These are phyloP conservation scores for Trichothecium roseum DNA, from an alignment of 2,329 filamentous ascomycete species.

Conservation along the genomic window DNA sequence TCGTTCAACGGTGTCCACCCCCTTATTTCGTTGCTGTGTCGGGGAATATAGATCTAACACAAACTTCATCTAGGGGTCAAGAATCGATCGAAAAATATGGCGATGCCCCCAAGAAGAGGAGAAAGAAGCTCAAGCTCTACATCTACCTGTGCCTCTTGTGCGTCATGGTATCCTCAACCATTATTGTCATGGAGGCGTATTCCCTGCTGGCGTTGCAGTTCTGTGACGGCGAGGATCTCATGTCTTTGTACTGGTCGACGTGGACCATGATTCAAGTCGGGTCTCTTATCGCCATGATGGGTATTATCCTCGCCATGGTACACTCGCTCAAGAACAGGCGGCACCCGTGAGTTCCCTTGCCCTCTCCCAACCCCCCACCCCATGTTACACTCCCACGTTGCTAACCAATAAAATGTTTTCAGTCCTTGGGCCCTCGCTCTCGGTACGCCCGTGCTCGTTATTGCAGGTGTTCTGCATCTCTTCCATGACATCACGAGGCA, in stretches of 20 bases:
- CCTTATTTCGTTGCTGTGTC: not conserved
- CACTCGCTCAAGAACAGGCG: slow-evolving; percentile 37
- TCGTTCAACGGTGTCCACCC: too few relatives aligned
- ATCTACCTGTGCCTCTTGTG: slow-evolving; percentile 33
- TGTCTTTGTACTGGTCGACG: slow-evolving; percentile 49
- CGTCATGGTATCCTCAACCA: slow-evolving; percentile 30
- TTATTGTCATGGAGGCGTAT: slow-evolving; percentile 45
- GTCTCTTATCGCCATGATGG: slow-evolving; percentile 46
- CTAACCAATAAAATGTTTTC: not conserved
- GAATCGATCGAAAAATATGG: slow-evolving; percentile 24
- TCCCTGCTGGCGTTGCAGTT: slow-evolving; percentile 44
- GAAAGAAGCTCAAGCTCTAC: slow-evolving; percentile 27
- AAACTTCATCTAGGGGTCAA: slow-evolving; percentile 17
- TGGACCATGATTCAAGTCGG: slow-evolving; percentile 52
- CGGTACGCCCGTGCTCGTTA: slow-evolving; percentile 49
- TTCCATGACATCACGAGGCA: slow-evolving; percentile 29
- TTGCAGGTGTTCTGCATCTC: slow-evolving; percentile 41
- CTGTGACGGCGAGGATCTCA: slow-evolving; percentile 50
- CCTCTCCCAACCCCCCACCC: too few relatives aligned
- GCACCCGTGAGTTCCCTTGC: slow-evolving; percentile 33
- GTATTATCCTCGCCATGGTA: slow-evolving; percentile 42
- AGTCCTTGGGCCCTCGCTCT: slow-evolving; percentile 48
- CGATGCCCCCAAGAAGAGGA: slow-evolving; percentile 18
- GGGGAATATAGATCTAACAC: not conserved
- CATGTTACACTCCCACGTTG: not conserved